A percentile compares a stretch with the other conserved stretches of the same genome.
Conservation (phyloP, 2,329 filamentous ascomycete genomes). For the Akanthomyces muscarius region DNA sequence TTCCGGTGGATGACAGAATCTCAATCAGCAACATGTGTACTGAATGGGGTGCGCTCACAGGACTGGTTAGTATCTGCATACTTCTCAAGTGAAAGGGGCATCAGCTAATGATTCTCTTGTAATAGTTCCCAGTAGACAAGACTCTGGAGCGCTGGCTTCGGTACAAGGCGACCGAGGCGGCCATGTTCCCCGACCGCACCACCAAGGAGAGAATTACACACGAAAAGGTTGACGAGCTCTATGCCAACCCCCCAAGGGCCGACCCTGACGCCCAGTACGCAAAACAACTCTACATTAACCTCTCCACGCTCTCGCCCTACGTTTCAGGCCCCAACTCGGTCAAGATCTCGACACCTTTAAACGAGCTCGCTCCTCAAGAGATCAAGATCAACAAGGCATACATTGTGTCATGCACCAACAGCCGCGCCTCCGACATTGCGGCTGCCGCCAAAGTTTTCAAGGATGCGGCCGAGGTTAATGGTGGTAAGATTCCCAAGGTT, state of each 20-base stretch:
- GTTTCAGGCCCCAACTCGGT: constrained; percentile 85
- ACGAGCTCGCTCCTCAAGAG: constrained; percentile 65
- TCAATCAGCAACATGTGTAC: constrained; percentile 75
- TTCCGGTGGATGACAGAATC: constrained; percentile 67
- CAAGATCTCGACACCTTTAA: constrained; percentile 76
- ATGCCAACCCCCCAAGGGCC: constrained; percentile 59
- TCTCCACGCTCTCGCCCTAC: constrained; percentile 76
- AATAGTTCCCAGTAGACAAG: constrained; percentile 67
- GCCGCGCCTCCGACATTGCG: constrained; percentile 72
- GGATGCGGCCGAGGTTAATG: constrained; percentile 63
- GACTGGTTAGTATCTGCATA: background rate
- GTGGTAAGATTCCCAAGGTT: constrained; percentile 63
- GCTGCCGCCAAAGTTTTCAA: constrained; percentile 82
- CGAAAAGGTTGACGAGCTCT: constrained; percentile 63
- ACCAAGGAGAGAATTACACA: constrained; percentile 62
- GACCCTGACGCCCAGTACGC: constrained; percentile 74
- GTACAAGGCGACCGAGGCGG: constrained; percentile 66
- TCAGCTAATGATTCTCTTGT: no score
- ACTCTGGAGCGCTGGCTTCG: constrained; percentile 68
- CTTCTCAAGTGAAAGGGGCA: no score
- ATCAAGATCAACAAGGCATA: constrained; percentile 84
- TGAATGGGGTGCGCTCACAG: constrained; percentile 61
- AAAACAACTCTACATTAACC: constrained; percentile 72
- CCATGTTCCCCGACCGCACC: constrained; percentile 50
- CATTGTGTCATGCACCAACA: constrained; percentile 87